Base-by-base conservation (phyloP, 176 grass and related monocot species). In the Canna indica region DNA sequence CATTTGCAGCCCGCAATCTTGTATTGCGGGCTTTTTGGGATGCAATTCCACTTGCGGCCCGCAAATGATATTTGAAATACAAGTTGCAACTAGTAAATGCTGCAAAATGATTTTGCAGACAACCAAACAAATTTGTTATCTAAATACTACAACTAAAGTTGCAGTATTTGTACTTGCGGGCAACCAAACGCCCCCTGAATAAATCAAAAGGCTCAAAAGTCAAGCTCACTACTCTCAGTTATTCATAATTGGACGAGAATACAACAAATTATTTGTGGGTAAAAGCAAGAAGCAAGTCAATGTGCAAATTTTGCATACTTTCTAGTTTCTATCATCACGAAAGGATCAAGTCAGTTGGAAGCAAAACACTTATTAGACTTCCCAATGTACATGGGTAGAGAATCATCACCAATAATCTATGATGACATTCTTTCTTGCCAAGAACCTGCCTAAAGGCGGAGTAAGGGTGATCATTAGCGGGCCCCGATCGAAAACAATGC, bases 401-500 rank as follows among this genome's bases (percentile, higher is more conserved):
- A 39, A 12, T 66, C 1, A 66, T 92, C 86, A 85, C 45, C 76
- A 33, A 14, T 42, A 83, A 74, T 73, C 85, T 80, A 93, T 99
- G 65, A 93, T 22, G 72, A 99, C 70, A 39, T 79, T 99, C 86
- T 79, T 83, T 75, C 87, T 83, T 5, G 69, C 80, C 52, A 92
- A 76, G 74, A 84, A 83, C 74, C 84, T 85, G 39, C 86, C 82
- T 30, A 93, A 32, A 1, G 94, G 86, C 30, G 94, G 94, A 45
- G 94, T 99, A 52, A 99, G 88, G 24, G 86, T 89, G 66, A n/a
- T n/a, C n/a, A n/a, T n/a, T n/a, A n/a, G n/a, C n/a, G n/a, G n/a
- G n/a, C n/a, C n/a, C 94, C 75, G 35, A 97, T 82, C 7, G 89
- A 89, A 46, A 97, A 47, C 64, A 97, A 75, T 13, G 94, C 94